Evolutionary conservation across 1,139 yeast genomes (phyloP), one percentile per base, ranked within the genome.

Genomic region (Suhomyces maxii): DNA sequence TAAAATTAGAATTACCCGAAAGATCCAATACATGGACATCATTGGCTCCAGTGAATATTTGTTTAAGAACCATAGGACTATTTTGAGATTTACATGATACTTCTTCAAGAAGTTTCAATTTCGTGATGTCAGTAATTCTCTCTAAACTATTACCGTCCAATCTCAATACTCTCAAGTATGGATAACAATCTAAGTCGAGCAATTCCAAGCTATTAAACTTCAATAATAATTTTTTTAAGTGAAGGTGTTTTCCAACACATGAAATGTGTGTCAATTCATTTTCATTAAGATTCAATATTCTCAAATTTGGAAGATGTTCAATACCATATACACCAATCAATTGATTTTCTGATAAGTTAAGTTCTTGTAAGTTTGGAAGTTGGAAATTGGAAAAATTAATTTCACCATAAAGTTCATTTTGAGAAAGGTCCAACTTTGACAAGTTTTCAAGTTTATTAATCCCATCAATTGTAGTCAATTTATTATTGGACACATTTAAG

Each of bases 111-210:
- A 64, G 64, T 33, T 61, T 70, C 40, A 76, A 55, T 23, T 58
- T 61, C 6, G 61, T 56, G 8, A 76, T 49, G 18, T 68, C 69
- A 0, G 58, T 44, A 2, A 71, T 41, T 4, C 53, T 46, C 6
- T 50, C 51, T n/a, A 77, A 54, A 3, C 59, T 45, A 48, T 75
- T 77, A 8, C 81, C 77, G 56, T 80, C 84, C 28, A 79, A 55
- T 44, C 80, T 66, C 35, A 81, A 59, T 5, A 71, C 73, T 40
- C 82, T 63, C 48, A 80, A 64, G 32, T 53, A 61, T 1, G 78
- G 77, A 47, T 67, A 73, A 8, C 53, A 46, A 2, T 52, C 52
- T 8, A 78, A 53, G 42, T 74, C 67, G 12, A 80, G 53, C 2
- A 41, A 42, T 13, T 47, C 48, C 32, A 80, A 53, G 3, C 59